Evolutionary conservation across 169 alveolate genomes (phyloP).

Genomic region (Perkinsus olseni): DNA sequence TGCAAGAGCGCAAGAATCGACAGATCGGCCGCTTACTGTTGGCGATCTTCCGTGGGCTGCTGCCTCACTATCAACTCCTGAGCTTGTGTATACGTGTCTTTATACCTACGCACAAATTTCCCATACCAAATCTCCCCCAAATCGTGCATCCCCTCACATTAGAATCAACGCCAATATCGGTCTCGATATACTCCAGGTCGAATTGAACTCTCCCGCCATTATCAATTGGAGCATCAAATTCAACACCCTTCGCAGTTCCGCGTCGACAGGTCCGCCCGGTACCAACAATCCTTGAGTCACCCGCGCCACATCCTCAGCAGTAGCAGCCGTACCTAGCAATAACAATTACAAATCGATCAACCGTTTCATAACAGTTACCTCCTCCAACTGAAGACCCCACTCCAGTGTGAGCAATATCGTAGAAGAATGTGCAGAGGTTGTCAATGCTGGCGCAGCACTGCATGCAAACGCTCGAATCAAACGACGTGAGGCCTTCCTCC

Average conservation of each 20-base stretch:
- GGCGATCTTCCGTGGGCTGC: not conserved
- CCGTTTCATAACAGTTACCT: not conserved
- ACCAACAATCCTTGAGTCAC: slow-evolving; percentile 13
- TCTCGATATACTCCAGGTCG: slow-evolving; percentile 78
- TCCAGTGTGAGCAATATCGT: slow-evolving; percentile 12
- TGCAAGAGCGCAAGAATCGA: not conserved
- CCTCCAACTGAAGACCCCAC: not conserved
- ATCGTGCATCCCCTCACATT: slow-evolving; percentile 25
- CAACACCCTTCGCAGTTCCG: slow-evolving; percentile 57
- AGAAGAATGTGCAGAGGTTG: slow-evolving; percentile 31
- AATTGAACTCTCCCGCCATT: slow-evolving; percentile 65
- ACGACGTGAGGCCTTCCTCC: slow-evolving; percentile 44
- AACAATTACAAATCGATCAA: not conserved
- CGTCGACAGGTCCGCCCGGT: slow-evolving; percentile 56
- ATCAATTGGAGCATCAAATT: slow-evolving; percentile 63
- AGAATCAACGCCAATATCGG: slow-evolving; percentile 78
- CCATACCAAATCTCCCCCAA: not conserved
- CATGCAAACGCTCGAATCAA: slow-evolving; percentile 36
- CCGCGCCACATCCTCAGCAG: not conserved
- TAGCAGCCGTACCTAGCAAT: not conserved
- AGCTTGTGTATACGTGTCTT: not conserved
- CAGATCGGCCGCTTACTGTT: not conserved
- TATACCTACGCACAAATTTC: not conserved
- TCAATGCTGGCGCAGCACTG: slow-evolving; percentile 43
- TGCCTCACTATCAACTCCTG: not conserved